phyloP scores from a whole-genome alignment of 805 yeast species.

The Ogataea nakhonphanomensis region DNA sequence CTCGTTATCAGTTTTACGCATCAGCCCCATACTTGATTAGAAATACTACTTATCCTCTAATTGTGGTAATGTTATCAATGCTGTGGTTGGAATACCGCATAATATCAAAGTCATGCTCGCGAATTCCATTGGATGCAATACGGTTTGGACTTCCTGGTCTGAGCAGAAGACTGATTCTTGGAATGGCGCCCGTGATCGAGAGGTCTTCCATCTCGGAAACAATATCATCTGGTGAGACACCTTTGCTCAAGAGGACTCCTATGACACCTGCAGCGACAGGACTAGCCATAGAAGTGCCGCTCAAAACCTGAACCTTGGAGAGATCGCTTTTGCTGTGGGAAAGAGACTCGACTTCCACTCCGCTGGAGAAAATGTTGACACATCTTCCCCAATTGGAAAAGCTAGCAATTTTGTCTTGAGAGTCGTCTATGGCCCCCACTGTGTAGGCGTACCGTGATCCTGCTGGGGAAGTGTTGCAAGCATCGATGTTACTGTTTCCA shows the following conservation, averaged over 20 bases:
- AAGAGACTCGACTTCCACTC: slow-evolving; percentile 62
- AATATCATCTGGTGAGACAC: slow-evolving; percentile 42
- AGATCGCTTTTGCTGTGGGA: slow-evolving; percentile 31
- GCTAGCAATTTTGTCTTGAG: slow-evolving; percentile 61
- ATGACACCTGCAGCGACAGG: slow-evolving; percentile 70
- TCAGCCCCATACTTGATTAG: slow-evolving; percentile 21
- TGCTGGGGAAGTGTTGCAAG: slow-evolving; percentile 86
- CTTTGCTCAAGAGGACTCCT: slow-evolving; percentile 52
- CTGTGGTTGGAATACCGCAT: slow-evolving; percentile 3
- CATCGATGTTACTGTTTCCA: slow-evolving; percentile 75
- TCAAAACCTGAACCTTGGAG: slow-evolving; percentile 35
- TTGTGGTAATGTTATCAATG: neutral
- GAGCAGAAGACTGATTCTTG: slow-evolving; percentile 40
- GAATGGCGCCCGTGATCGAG: slow-evolving; percentile 47
- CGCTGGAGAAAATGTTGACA: slow-evolving; percentile 83
- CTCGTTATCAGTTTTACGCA: slow-evolving; percentile 31
- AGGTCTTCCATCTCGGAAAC: slow-evolving; percentile 40
- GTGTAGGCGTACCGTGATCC: slow-evolving; percentile 69
- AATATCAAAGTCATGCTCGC: slow-evolving; percentile 16
- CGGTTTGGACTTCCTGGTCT: slow-evolving; percentile 60
- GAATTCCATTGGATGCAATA: slow-evolving; percentile 37
- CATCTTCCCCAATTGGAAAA: slow-evolving; percentile 95
- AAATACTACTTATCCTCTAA: slow-evolving; percentile 3
- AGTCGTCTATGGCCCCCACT: slow-evolving; percentile 86
- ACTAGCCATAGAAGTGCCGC: slow-evolving; percentile 83